Base-by-base conservation (phyloP, 208 protist species). In the Trypanosoma mega region DNA sequence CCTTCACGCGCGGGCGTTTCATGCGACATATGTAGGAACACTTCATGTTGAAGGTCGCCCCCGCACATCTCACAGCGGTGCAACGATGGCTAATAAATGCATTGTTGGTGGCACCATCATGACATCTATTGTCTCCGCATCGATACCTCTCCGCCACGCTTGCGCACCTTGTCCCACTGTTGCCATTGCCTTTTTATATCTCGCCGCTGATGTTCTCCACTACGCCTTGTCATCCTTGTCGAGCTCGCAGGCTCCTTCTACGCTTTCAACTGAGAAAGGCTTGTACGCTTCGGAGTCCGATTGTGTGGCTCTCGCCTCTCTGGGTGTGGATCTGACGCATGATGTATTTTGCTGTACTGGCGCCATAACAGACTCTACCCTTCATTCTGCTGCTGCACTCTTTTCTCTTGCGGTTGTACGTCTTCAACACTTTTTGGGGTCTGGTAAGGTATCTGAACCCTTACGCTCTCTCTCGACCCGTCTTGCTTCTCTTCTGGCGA, bases 1-100 rank as follows among this genome's bases (percentile, higher is more conserved):
- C 30, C 74, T 93, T n/a, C 84, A 94, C 50, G 50, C 92, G 23
- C 72, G 80, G 4, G 82, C 85, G 52, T 93, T 94, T 60, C 80
- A 92, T 45, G 62, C 64, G 7, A 70, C 75, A 39, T 93, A 96
- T 68, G 77, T 90, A 30, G 90, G 86, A 43, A 90, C 85, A 33
- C 8, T 82, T 36, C 72, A 64, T 23, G 63, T 66, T 21, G 43
- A 80, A 33, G 61, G 69, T 45, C 73, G 74, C 33, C 65, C 61
- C 20, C 52, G 56, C 21, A 54, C 24, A 16, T 41, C 69, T 41
- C 70, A 71, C 54, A 82, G 73, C 53, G 75, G 68, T 53, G 53
- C 59, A 2, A 74, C 57, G 18, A 30, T 48, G 14, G 58, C 57
- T 30, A 43, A 60, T 0, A 33, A 31, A n/a, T 7, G 0, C 27